A percentile compares a stretch with the other conserved stretches of the same genome.
Conservation (phyloP, 2,329 filamentous ascomycete genomes). For the Coniella lustricola region DNA sequence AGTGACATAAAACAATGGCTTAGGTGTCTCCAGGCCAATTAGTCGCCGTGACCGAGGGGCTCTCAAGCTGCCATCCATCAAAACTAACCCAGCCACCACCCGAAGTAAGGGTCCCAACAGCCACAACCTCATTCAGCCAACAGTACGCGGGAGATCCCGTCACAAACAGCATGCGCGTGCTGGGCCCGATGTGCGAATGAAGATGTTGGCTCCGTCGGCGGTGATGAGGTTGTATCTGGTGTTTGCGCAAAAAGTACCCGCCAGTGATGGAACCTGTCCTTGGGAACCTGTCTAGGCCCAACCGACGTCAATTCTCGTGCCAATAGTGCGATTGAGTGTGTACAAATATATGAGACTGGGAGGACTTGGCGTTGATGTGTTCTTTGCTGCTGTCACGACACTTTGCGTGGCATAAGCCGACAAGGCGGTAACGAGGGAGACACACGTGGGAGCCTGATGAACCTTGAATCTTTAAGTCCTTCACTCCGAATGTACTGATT, state of each 20-base stretch:
- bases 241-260: conserved; percentile 25
- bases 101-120: conserved; percentile 21
- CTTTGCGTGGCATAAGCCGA: background rate
- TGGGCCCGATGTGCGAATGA: conserved; percentile 24
- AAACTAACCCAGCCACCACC: conserved; percentile 18
- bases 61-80: conserved; percentile 25
- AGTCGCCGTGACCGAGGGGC: background rate
- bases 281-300: conserved; percentile 20
- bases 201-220: conserved; percentile 25
- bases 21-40: background rate
- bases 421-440: background rate
- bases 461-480: background rate
- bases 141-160: conserved; percentile 24
- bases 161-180: conserved; percentile 22
- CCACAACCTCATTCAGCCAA: conserved; percentile 27
- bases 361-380: conserved; percentile 2
- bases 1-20: background rate
- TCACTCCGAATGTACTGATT: too few species aligned
- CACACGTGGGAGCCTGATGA: background rate
- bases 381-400: background rate
- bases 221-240: conserved; percentile 26
- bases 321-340: conserved; percentile 24
- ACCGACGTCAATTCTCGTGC: conserved; percentile 19
- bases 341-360: conserved; percentile 24
- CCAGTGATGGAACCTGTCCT: conserved; percentile 24